Conservation (phyloP, 208 protist genomes). For the Trypanosoma platydactyli region DNA sequence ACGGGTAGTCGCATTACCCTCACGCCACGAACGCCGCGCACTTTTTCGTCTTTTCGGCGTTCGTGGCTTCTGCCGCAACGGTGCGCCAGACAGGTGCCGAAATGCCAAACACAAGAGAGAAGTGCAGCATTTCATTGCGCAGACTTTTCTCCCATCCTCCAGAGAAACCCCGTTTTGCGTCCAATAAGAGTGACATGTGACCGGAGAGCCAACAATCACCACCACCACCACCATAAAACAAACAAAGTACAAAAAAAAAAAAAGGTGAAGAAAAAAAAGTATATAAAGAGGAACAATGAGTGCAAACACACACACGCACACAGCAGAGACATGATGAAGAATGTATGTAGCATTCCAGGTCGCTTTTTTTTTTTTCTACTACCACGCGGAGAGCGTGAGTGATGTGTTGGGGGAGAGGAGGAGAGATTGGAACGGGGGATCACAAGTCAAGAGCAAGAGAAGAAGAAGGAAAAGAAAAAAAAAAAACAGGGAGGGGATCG, state of each 20-base stretch:
- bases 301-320: too few relatives aligned
- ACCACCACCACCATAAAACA: too few relatives aligned
- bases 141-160: neutral
- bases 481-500: neutral
- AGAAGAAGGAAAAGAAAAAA: neutral
- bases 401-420: too few relatives aligned
- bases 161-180: neutral
- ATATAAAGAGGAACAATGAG: too few relatives aligned
- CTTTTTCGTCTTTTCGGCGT: conserved; percentile 1
- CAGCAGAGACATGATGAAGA: too few relatives aligned
- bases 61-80: neutral
- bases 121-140: conserved; percentile 3
- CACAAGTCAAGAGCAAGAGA: neutral
- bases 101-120: neutral
- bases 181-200: neutral
- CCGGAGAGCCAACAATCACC: too few relatives aligned
- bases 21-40: neutral
- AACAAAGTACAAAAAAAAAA: too few relatives aligned
- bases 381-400: too few relatives aligned
- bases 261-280: too few relatives aligned
- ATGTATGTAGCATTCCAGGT: too few relatives aligned
- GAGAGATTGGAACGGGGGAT: too few relatives aligned
- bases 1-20: neutral
- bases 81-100: neutral
- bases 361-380: too few relatives aligned